A percentile compares a stretch with the other conserved stretches of the same genome.
phyloP scores from a whole-genome alignment of 1,139 yeast species.

The Saccharomyces hybrid region DNA sequence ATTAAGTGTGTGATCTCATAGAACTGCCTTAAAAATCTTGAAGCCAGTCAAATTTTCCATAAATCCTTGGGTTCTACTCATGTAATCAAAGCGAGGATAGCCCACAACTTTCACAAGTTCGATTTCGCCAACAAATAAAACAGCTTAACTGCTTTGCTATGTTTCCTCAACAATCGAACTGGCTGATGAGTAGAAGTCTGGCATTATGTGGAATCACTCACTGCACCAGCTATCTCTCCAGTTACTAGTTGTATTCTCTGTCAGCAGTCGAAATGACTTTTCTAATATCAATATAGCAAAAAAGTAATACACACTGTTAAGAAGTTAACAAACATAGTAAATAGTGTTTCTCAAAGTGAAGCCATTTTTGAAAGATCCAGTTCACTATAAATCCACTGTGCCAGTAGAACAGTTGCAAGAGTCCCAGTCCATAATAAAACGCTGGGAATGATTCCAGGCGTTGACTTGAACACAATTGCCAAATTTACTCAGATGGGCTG shows the following conservation, averaged over 20 bases:
- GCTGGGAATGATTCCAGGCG: neutral
- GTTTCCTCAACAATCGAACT: neutral
- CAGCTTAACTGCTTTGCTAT: neutral
- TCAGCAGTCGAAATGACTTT: neutral
- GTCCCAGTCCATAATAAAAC: neutral
- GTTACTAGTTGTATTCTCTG: neutral
- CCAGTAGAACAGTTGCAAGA: neutral
- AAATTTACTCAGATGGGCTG: neutral
- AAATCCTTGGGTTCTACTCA: neutral
- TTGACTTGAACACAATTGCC: neutral
- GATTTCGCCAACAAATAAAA: neutral
- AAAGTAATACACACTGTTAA: neutral
- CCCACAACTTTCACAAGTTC: neutral
- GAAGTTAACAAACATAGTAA: neutral
- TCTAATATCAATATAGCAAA: neutral
- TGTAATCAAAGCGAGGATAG: neutral
- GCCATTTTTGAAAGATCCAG: neutral
- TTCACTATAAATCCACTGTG: neutral
- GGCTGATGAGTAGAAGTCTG: neutral
- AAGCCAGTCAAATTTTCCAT: neutral
- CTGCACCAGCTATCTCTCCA: neutral
- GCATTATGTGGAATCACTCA: neutral
- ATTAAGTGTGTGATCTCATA: neutral
- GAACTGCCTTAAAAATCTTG: neutral
- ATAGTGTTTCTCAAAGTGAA: neutral